Percentiles rank a stretch among this genome's conserved stretches.
phyloP scores from a whole-genome alignment of 2,329 filamentous ascomycete species.

The Fusarium domesticum region DNA sequence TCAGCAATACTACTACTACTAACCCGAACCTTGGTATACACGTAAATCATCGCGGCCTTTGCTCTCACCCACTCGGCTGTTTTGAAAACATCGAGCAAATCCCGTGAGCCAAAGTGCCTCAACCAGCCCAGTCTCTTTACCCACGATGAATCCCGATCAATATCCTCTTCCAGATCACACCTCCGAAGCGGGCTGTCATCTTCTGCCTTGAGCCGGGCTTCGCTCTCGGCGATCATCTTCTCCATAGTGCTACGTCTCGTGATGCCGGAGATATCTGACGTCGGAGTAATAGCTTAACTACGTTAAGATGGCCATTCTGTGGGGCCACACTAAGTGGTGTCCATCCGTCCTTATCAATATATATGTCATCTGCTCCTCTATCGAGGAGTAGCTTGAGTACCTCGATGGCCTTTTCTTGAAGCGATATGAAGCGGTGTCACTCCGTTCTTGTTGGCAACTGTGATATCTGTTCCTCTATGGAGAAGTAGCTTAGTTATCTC shows the following conservation, averaged over 20 bases:
- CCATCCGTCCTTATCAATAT: no score
- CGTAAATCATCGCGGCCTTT: background rate
- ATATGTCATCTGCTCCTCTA: background rate
- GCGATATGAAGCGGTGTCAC: background rate
- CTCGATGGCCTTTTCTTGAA: background rate
- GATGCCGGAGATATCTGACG: background rate
- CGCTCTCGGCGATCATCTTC: background rate
- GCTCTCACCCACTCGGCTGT: slow-evolving; percentile 3
- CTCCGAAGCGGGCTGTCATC: background rate
- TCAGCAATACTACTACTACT: no score
- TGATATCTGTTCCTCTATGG: background rate
- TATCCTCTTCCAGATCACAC: slow-evolving; percentile 2
- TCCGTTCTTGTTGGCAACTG: background rate
- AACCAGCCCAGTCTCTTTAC: slow-evolving; percentile 4
- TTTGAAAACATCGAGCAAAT: background rate
- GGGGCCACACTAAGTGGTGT: no score
- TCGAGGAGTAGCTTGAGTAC: background rate
- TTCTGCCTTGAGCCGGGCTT: background rate
- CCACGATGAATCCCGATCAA: slow-evolving; percentile 1
- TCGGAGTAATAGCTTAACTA: background rate
- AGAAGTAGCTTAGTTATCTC: background rate
- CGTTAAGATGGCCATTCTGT: no score
- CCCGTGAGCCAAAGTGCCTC: slow-evolving; percentile 2
- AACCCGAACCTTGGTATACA: no score
- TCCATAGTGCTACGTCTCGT: background rate